These are phyloP conservation scores for Suhomyces choctaworum DNA, from an alignment of 1,139 yeast species.

Conservation along the genomic window DNA sequence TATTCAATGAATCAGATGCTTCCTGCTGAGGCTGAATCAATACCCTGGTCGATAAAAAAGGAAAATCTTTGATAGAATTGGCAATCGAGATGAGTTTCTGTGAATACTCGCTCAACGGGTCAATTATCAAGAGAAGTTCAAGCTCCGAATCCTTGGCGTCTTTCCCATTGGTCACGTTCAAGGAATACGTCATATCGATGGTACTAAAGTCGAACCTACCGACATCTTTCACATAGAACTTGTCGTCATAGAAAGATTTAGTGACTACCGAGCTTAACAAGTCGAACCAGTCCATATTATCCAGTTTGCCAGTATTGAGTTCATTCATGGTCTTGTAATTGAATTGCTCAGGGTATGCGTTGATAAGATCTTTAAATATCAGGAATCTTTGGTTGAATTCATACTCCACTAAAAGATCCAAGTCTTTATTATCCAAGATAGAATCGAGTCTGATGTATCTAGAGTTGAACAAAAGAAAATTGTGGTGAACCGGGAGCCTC, in stretches of 20 bases:
- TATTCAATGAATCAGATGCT: slow-evolving; percentile 35
- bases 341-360: slow-evolving; percentile 33
- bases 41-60: slow-evolving; percentile 53
- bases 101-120: slow-evolving; percentile 70
- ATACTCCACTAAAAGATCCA: slow-evolving; percentile 33
- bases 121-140: slow-evolving; percentile 60
- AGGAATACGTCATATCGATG: slow-evolving; percentile 32
- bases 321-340: slow-evolving; percentile 21
- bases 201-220: slow-evolving; percentile 42
- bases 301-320: slow-evolving; percentile 18
- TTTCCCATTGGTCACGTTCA: slow-evolving; percentile 15
- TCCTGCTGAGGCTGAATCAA: slow-evolving; percentile 56
- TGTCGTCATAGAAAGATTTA: slow-evolving; percentile 48
- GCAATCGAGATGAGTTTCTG: slow-evolving; percentile 60
- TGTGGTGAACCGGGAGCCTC: slow-evolving; percentile 36
- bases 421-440: slow-evolving; percentile 21
- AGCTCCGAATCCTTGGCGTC: slow-evolving; percentile 27
- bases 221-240: slow-evolving; percentile 36
- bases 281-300: slow-evolving; percentile 49
- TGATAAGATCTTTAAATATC: slow-evolving; percentile 30
- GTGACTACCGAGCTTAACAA: slow-evolving; percentile 43
- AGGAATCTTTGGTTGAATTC: slow-evolving; percentile 39
- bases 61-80: slow-evolving; percentile 41
- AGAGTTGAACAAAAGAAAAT: slow-evolving; percentile 42
- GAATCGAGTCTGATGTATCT: slow-evolving; percentile 38